Conservation (phyloP, 2,329 filamentous ascomycete genomes). For the Pseudopyricularia javanii region DNA sequence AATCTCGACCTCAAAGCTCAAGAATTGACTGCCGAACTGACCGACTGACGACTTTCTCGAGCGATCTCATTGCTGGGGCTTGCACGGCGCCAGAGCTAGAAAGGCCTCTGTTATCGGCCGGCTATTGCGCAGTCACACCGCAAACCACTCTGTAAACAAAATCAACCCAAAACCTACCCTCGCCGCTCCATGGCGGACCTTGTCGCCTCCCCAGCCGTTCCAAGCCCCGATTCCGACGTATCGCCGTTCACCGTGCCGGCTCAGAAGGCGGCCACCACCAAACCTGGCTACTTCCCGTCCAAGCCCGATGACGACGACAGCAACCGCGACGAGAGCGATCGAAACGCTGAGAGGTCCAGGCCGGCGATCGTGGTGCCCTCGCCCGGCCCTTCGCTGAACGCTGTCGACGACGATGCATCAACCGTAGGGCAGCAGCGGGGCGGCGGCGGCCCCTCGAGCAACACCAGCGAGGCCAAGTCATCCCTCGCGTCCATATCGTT, state of each 20-base stretch:
- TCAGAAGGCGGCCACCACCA: constrained; percentile 4
- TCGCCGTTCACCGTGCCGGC: constrained; percentile 25
- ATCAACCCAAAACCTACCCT: background rate
- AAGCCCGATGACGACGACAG: too few species aligned
- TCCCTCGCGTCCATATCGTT: constrained; percentile 37
- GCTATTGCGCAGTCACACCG: too few species aligned
- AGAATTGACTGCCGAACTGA: too few species aligned
- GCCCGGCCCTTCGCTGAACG: background rate
- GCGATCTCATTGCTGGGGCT: background rate
- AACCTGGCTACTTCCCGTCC: constrained; percentile 13
- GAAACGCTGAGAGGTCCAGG: background rate
- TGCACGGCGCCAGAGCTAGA: background rate
- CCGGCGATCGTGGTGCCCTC: background rate
- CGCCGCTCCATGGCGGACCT: constrained; percentile 10
- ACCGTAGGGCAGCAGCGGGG: background rate
- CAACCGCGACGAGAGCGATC: constrained; percentile 4
- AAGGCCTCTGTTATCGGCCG: background rate
- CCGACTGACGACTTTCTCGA: too few species aligned
- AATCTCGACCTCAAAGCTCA: too few species aligned
- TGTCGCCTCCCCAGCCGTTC: constrained; percentile 7
- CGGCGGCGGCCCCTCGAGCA: background rate
- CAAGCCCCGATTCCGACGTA: constrained; percentile 27
- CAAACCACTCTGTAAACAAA: background rate
- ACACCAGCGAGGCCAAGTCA: constrained; percentile 20
- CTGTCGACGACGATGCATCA: background rate